Conservation (phyloP, 768 basidiomycete genomes). For the Lepiota brunneoincarnata region DNA sequence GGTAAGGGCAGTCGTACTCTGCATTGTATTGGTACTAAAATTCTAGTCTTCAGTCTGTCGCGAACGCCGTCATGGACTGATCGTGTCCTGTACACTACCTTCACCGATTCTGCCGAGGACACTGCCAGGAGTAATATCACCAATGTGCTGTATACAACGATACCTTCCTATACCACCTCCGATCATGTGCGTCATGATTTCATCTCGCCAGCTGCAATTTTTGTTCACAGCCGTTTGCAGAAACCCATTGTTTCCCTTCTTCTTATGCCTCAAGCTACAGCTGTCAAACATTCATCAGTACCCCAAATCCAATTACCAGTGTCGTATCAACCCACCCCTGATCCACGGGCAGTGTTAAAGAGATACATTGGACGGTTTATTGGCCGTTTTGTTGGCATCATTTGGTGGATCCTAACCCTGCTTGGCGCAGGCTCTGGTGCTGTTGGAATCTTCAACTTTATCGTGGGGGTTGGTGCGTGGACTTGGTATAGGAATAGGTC, state of each 20-base stretch:
- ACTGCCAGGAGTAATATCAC: conserved; percentile 51
- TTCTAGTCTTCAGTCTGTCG: conserved; percentile 43
- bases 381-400: conserved; percentile 73
- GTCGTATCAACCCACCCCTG: conserved; percentile 49
- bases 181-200: conserved; percentile 67
- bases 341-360: conserved; percentile 53
- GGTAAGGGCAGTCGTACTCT: conserved; percentile 37
- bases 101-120: conserved; percentile 57
- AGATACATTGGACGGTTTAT: conserved; percentile 61
- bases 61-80: conserved; percentile 93
- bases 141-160: conserved; percentile 73
- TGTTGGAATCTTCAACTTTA: conserved; percentile 71
- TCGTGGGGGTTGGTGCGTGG: conserved; percentile 66
- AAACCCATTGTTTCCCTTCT: conserved; percentile 86
- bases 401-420: conserved; percentile 75
- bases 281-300: conserved; percentile 24
- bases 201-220: not conserved
- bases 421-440: conserved; percentile 74
- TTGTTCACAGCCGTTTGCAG: conserved; percentile 30
- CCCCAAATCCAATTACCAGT: conserved; percentile 51
- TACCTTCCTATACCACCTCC: conserved; percentile 82
- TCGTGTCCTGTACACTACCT: conserved; percentile 81
- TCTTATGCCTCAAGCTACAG: conserved; percentile 47
- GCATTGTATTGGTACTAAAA: not conserved
- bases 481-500: conserved; percentile 49